phyloP scores from a whole-genome alignment of 257 asterid species.

The Buddleja alternifolia region DNA sequence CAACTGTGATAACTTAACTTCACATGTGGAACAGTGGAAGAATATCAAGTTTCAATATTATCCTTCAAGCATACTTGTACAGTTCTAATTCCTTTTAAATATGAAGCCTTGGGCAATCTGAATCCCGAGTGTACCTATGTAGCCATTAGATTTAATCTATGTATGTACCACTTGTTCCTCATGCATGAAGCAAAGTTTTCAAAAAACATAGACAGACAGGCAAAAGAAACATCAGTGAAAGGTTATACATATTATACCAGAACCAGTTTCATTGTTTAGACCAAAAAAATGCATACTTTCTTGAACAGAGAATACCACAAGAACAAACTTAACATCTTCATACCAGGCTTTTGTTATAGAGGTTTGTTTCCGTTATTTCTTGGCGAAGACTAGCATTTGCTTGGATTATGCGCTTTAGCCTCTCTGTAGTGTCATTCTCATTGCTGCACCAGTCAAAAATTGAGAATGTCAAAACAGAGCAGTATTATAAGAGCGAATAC shows the following conservation, averaged over 20 bases:
- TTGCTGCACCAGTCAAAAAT: conserved; percentile 63
- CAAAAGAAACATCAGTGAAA: conserved; percentile 8
- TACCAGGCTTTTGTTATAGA: conserved; percentile 54
- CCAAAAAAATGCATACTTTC: background rate
- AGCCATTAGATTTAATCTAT: background rate
- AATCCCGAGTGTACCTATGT: background rate
- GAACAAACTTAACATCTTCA: conserved; percentile 20
- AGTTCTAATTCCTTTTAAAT: background rate
- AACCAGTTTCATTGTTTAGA: background rate
- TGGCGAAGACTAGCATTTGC: conserved; percentile 72
- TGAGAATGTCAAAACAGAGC: conserved; percentile 8
- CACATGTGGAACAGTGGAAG: background rate
- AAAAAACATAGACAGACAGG: background rate
- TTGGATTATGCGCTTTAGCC: conserved; percentile 74
- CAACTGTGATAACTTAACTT: background rate
- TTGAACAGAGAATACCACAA: conserved; percentile 4
- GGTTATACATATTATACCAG: background rate
- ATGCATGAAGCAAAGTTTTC: conserved; percentile 18
- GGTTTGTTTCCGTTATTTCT: conserved; percentile 52
- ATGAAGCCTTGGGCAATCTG: conserved; percentile 1
- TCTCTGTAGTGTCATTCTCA: conserved; percentile 86
- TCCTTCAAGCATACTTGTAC: background rate
- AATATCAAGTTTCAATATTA: background rate
- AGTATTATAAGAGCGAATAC: background rate
- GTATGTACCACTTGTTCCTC: background rate